Evolutionary conservation across 1,284 basidiomycete species (phyloP).

Genomic region (Ceratobasidium sp.): DNA sequence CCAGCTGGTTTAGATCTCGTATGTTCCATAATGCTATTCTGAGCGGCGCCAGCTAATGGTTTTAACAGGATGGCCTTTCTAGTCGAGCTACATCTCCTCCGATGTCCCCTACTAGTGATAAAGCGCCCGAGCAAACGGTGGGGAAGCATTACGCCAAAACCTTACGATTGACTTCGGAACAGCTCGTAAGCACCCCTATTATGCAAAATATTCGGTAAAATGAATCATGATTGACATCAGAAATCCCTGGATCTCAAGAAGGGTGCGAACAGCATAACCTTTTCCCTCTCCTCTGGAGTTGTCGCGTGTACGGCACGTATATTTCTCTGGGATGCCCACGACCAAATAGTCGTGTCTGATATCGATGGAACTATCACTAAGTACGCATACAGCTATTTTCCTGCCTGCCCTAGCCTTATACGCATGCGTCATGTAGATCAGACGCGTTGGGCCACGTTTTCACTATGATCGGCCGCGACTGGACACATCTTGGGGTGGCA

Average conservation of each 20-base stretch:
- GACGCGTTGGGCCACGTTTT: slow-evolving; percentile 98
- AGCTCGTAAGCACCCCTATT: slow-evolving; percentile 61
- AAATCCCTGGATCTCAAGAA: slow-evolving; percentile 87
- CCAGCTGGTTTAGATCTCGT: slow-evolving; percentile 30
- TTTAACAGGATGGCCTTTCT: slow-evolving; percentile 16
- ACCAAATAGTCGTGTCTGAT: slow-evolving; percentile 93
- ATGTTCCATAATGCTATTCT: neutral
- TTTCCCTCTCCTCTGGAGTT: slow-evolving; percentile 90
- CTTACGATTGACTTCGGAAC: slow-evolving; percentile 83
- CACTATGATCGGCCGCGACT: slow-evolving; percentile 99
- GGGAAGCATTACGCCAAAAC: slow-evolving; percentile 89
- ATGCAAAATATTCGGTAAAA: neutral
- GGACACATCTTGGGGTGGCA: slow-evolving; percentile 98
- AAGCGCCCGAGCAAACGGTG: slow-evolving; percentile 42
- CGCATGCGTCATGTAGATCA: slow-evolving; percentile 64
- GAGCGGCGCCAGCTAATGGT: neutral
- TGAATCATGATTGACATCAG: slow-evolving; percentile 52
- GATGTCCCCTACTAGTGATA: slow-evolving; percentile 44
- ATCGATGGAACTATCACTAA: slow-evolving; percentile 99
- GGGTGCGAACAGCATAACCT: slow-evolving; percentile 92
- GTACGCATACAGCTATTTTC: slow-evolving; percentile 55
- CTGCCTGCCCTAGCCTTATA: slow-evolving; percentile 17
- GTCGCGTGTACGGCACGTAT: slow-evolving; percentile 91
- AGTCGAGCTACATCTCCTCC: slow-evolving; percentile 33
- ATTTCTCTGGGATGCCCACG: slow-evolving; percentile 95